Conservation (phyloP, 495 filamentous ascomycete species). For the Chaetomium fimeti region DNA sequence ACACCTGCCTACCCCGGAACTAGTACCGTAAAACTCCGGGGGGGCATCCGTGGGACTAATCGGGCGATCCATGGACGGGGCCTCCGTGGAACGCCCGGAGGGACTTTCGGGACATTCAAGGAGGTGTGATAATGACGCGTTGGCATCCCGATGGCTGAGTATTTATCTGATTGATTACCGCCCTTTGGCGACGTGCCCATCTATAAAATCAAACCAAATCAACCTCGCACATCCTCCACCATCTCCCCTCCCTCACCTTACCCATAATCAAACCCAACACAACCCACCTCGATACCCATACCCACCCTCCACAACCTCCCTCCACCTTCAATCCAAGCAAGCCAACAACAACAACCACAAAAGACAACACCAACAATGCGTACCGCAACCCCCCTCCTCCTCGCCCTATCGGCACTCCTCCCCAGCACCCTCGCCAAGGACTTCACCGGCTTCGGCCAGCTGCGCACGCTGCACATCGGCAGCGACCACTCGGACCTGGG, state of each 20-base stretch:
- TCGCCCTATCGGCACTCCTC: background rate
- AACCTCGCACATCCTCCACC: too few relatives aligned
- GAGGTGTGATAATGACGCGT: background rate
- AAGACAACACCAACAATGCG: background rate
- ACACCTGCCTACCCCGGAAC: background rate
- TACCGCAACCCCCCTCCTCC: background rate
- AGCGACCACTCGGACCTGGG: slow-evolving; percentile 18
- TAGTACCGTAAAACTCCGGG: background rate
- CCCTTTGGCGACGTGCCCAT: too few relatives aligned
- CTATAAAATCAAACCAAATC: too few relatives aligned
- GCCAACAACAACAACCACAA: too few relatives aligned
- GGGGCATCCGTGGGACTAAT: slow-evolving; percentile 2
- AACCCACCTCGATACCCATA: too few relatives aligned
- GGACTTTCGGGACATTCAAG: background rate
- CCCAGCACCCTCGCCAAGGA: background rate
- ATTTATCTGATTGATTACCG: too few relatives aligned
- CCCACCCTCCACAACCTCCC: too few relatives aligned
- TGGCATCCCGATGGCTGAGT: background rate
- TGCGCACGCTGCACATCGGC: slow-evolving; percentile 22
- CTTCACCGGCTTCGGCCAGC: slow-evolving; percentile 18
- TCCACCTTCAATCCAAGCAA: too few relatives aligned
- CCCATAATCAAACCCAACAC: too few relatives aligned
- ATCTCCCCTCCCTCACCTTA: too few relatives aligned
- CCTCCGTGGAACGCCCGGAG: background rate
- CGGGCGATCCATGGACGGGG: background rate